Evolutionary conservation across 441 rosid genomes (phyloP), one percentile per base, ranked within the genome.

Genomic region (Populus hybrid): DNA sequence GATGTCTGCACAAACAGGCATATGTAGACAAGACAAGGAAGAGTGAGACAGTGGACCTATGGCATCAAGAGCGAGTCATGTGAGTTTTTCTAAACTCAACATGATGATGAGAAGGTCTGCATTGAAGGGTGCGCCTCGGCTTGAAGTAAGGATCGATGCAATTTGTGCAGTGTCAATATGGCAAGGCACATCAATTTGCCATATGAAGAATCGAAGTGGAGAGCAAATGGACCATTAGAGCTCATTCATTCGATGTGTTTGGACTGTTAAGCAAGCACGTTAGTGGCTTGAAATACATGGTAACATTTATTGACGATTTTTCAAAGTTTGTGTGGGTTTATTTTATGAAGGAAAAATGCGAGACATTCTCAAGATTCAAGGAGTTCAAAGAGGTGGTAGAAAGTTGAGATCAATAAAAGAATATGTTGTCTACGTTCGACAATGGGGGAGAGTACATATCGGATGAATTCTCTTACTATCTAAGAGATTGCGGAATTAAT

Each of bases 161-260:
- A 26, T 65, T 1, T 65, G 6, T 65, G 35, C 21, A 26, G 14
- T 72, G 42, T 50, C 66, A 72, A 72, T 72, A 72, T 35, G 75
- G 20, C 3, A 72, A 72, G 0, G 65, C 75, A 6, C 66, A 72
- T 53, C 75, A 28, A 29, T n/a, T 20, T 53, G 40, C 14, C 64
- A 18, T 72, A 42, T 29, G 24, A 72, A 6, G 75, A 72, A 20
- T 72, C 4, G 9, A 9, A 9, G 1, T 45, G 16, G 16, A 11
- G 3, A 45, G 53, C 53, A 45, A 12, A 45, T 2, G 14, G 14
- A 11, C 71, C 65, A 20, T 64, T 64, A 12, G 42, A 71, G 14
- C 1, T 77, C 4, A 11, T 77, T 1, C 71, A 77, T 2, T 63
- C 10, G 53, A 77, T 40, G 80, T 77, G 36, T 42, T 74, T 71